Conservation (phyloP, 352 stramenopile genomes). For the Thalassiosira exigua region DNA sequence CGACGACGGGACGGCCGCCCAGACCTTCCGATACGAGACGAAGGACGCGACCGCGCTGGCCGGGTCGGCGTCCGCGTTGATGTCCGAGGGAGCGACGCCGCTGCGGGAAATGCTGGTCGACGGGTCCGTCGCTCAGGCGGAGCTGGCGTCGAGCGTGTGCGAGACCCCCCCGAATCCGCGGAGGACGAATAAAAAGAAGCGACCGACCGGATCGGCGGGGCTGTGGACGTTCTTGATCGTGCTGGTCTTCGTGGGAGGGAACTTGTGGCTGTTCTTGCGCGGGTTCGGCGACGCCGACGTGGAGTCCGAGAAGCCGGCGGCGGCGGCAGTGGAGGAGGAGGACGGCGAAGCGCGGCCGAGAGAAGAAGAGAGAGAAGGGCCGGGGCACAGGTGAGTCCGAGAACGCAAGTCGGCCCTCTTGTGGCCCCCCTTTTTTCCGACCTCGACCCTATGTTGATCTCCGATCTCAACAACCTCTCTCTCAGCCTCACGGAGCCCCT, state of each 20-base stretch:
- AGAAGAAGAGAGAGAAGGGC: too few relatives aligned
- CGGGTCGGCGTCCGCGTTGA: slow-evolving; percentile 24
- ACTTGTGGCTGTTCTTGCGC: slow-evolving; percentile 53
- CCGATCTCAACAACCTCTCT: slow-evolving; percentile 11
- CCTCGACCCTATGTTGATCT: too few relatives aligned
- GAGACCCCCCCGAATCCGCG: slow-evolving; percentile 39
- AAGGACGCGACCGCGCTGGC: slow-evolving; percentile 46
- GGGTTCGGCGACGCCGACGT: slow-evolving; percentile 28
- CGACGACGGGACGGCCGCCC: slow-evolving; percentile 1
- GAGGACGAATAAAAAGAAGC: slow-evolving; percentile 17
- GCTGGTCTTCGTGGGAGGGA: slow-evolving; percentile 41
- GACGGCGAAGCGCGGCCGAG: too few relatives aligned
- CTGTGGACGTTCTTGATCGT: slow-evolving; percentile 58
- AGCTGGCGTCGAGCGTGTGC: slow-evolving; percentile 33
- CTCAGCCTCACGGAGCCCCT: slow-evolving; percentile 48
- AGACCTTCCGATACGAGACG: slow-evolving; percentile 44
- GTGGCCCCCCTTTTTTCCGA: too few relatives aligned
- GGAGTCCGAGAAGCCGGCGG: too few relatives aligned
- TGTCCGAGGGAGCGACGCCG: slow-evolving; percentile 29
- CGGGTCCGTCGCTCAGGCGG: slow-evolving; percentile 16
- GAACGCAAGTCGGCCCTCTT: too few relatives aligned
- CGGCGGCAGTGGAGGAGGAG: too few relatives aligned
- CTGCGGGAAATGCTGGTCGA: slow-evolving; percentile 30
- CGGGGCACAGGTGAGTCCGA: too few relatives aligned
- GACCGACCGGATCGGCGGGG: slow-evolving; percentile 35